Percentiles rank a stretch among this genome's conserved stretches.
Evolutionary conservation across 164 flowering plant genomes (phyloP).

Genomic region (Amborella trichopoda): DNA sequence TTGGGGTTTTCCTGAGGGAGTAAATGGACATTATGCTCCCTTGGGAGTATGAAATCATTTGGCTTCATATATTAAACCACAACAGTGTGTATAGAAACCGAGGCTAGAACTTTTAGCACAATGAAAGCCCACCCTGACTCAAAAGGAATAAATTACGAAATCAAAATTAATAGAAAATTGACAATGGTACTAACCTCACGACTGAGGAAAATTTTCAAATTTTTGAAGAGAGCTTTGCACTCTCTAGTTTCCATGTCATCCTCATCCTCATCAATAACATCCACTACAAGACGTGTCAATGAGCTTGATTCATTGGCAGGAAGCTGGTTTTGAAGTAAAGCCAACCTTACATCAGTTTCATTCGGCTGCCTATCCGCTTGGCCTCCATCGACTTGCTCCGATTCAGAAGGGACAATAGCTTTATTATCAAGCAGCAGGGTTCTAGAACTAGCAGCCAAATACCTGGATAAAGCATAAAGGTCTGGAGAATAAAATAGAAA

Average conservation of each 20-base stretch:
- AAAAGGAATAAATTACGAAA: too few species aligned
- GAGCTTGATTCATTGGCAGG: constrained; percentile 79
- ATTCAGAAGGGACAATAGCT: constrained; percentile 14
- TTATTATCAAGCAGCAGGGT: constrained; percentile 13
- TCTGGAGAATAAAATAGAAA: constrained; percentile 58
- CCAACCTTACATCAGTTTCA: constrained; percentile 70
- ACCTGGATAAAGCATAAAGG: constrained; percentile 72
- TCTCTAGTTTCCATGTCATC: constrained; percentile 69
- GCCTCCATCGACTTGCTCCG: constrained; percentile 19
- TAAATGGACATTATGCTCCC: too few species aligned
- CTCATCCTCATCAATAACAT: constrained; percentile 40
- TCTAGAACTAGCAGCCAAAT: constrained; percentile 35
- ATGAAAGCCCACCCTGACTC: too few species aligned
- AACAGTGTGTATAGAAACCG: too few species aligned
- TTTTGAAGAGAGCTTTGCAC: constrained; percentile 59
- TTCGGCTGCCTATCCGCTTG: constrained; percentile 16
- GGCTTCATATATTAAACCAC: too few species aligned
- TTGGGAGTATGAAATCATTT: too few species aligned
- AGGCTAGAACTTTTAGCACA: too few species aligned
- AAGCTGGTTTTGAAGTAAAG: constrained; percentile 91
- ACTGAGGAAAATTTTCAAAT: constrained; percentile 67
- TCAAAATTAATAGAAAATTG: too few species aligned
- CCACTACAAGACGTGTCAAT: constrained; percentile 65
- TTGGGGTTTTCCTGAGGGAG: too few species aligned
- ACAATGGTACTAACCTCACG: constrained; percentile 57